Evolutionary conservation across 176 grass and related monocot genomes (phyloP).

Genomic region (Oryza punctata): DNA sequence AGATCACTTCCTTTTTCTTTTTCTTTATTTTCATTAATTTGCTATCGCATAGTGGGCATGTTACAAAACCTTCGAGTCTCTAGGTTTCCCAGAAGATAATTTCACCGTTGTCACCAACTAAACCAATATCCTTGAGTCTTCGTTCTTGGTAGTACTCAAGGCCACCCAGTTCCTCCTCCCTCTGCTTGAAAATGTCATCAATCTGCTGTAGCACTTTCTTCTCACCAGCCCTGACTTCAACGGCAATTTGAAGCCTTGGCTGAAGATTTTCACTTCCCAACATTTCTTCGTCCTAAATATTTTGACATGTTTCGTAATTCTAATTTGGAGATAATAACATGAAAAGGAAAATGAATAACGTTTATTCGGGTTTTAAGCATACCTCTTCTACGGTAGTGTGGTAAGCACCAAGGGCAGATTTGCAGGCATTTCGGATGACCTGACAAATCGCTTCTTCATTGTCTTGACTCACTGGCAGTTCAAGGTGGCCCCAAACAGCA

Average conservation of each 20-base stretch:
- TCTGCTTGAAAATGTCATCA: conserved; percentile 74
- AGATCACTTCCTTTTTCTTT: not conserved
- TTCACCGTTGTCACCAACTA: conserved; percentile 83
- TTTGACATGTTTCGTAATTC: conserved; percentile 30
- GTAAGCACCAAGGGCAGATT: conserved; percentile 73
- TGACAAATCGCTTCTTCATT: conserved; percentile 92
- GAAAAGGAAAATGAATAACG: conserved; percentile 15
- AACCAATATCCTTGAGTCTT: conserved; percentile 83
- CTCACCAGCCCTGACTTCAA: conserved; percentile 73
- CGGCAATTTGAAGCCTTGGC: conserved; percentile 59
- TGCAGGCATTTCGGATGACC: conserved; percentile 80
- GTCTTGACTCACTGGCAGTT: conserved; percentile 75
- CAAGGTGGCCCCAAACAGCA: conserved; percentile 85
- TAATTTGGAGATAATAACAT: conserved; percentile 31
- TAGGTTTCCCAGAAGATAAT: conserved; percentile 98
- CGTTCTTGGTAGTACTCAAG: conserved; percentile 98
- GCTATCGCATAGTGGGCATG: not conserved
- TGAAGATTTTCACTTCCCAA: conserved; percentile 50
- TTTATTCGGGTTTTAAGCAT: not conserved
- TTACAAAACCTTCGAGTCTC: conserved; percentile 13
- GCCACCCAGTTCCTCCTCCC: conserved; percentile 77
- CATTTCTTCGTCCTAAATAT: conserved; percentile 79
- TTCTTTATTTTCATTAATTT: not conserved
- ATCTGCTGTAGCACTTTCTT: conserved; percentile 91
- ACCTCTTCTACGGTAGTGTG: conserved; percentile 87